Conservation (phyloP, 2,329 filamentous ascomycete genomes). For the Thielaviopsis punctulata region DNA sequence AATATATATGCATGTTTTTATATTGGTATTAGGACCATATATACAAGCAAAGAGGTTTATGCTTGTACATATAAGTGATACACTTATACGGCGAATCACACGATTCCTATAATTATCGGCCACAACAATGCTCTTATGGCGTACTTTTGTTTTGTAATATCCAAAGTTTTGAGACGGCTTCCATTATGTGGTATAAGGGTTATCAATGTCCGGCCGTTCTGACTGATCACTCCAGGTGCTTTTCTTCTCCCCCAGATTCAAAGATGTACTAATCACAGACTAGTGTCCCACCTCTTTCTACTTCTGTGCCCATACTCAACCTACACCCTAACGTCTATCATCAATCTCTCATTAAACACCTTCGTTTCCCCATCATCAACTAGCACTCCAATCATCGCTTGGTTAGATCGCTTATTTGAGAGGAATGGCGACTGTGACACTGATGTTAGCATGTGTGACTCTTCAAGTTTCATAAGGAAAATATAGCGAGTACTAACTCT, state of each 20-base stretch:
- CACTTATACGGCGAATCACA: too few species aligned
- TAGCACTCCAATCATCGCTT: background rate
- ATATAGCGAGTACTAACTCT: slow-evolving; percentile 16
- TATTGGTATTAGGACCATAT: too few species aligned
- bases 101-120: too few species aligned
- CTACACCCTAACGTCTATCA: too few species aligned
- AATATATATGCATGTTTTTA: too few species aligned
- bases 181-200: background rate
- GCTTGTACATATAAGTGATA: too few species aligned
- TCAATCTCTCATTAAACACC: too few species aligned
- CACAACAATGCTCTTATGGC: too few species aligned
- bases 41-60: too few species aligned
- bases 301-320: too few species aligned
- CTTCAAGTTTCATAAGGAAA: background rate
- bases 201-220: background rate
- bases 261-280: background rate
- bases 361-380: too few species aligned
- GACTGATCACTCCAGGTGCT: background rate
- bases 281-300: background rate
- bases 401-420: background rate
- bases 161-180: background rate
- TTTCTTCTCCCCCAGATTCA: background rate
- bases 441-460: background rate
- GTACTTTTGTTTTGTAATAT: too few species aligned
- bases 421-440: background rate